A percentile compares a stretch with the other conserved stretches of the same genome.
Evolutionary conservation across 2,329 filamentous ascomycete genomes (phyloP).

Genomic region (Fusarium torulosum): DNA sequence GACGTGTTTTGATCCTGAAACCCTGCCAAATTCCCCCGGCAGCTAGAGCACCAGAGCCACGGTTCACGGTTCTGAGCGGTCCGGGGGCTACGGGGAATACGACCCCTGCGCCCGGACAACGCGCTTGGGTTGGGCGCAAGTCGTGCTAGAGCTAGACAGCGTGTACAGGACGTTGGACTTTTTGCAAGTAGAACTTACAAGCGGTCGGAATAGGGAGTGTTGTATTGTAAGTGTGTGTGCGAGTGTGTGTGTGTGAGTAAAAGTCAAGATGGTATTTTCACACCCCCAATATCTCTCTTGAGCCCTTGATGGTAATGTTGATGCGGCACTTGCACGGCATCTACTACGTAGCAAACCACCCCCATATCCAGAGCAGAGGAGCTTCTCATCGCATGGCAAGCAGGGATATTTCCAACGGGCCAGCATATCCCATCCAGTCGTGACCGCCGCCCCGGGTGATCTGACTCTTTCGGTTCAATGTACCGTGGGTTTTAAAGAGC

Average conservation of each 20-base stretch:
- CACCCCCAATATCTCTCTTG: background rate
- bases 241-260: background rate
- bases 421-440: slow-evolving; percentile 24
- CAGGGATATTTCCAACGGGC: slow-evolving; percentile 32
- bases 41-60: slow-evolving; percentile 43
- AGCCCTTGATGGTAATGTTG: background rate
- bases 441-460: slow-evolving; percentile 29
- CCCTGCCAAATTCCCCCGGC: slow-evolving; percentile 27
- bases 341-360: slow-evolving; percentile 13
- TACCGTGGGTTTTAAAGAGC: slow-evolving; percentile 19
- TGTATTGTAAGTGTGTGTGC: background rate
- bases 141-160: slow-evolving; percentile 20
- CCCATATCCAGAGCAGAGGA: slow-evolving; percentile 17
- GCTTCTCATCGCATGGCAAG: slow-evolving; percentile 35
- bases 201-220: slow-evolving; percentile 3
- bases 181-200: slow-evolving; percentile 24
- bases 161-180: slow-evolving; percentile 13
- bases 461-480: slow-evolving; percentile 38
- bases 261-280: background rate
- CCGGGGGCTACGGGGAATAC: slow-evolving; percentile 40
- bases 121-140: slow-evolving; percentile 15
- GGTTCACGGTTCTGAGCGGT: slow-evolving; percentile 48
- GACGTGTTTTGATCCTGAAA: slow-evolving; percentile 34
- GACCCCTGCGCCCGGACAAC: slow-evolving; percentile 40
- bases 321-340: slow-evolving; percentile 41